Conservation (phyloP, 2,329 filamentous ascomycete genomes). For the Exserohilum turcica region DNA sequence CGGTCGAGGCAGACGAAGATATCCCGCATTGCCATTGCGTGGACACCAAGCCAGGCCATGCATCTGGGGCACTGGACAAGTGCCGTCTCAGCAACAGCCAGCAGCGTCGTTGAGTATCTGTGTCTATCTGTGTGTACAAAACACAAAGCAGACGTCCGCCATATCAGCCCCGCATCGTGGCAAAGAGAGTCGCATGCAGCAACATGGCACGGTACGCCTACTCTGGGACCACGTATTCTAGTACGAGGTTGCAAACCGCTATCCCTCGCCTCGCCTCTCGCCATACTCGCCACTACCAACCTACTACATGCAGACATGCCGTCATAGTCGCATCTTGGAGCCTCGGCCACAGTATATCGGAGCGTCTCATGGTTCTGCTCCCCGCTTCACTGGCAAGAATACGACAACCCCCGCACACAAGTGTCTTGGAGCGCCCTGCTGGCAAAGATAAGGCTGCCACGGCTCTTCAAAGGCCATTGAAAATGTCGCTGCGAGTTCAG, state of each 20-base stretch:
- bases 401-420: conserved; percentile 66
- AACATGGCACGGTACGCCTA: conserved; percentile 51
- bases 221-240: conserved; percentile 56
- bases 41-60: no score
- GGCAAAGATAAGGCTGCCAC: conserved; percentile 63
- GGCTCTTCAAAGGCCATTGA: conserved; percentile 64
- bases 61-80: no score
- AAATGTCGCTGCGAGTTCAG: conserved; percentile 60
- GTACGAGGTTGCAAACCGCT: conserved; percentile 54
- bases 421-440: conserved; percentile 75
- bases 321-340: conserved; percentile 72
- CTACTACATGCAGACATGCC: conserved; percentile 63
- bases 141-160: no score
- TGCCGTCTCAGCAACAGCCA: no score
- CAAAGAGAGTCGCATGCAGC: neutral
- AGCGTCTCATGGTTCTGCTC: conserved; percentile 67
- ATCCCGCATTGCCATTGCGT: no score
- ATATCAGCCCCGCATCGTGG: no score
- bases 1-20: no score
- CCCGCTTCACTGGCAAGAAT: conserved; percentile 68
- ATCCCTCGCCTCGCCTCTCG: conserved; percentile 51
- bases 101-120: no score
- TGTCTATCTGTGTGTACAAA: no score
- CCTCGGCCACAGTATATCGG: conserved; percentile 67
- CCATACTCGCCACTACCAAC: conserved; percentile 57